phyloP scores from a whole-genome alignment of 2,329 filamentous ascomycete genomes.

The Colletotrichum theobromicola region DNA sequence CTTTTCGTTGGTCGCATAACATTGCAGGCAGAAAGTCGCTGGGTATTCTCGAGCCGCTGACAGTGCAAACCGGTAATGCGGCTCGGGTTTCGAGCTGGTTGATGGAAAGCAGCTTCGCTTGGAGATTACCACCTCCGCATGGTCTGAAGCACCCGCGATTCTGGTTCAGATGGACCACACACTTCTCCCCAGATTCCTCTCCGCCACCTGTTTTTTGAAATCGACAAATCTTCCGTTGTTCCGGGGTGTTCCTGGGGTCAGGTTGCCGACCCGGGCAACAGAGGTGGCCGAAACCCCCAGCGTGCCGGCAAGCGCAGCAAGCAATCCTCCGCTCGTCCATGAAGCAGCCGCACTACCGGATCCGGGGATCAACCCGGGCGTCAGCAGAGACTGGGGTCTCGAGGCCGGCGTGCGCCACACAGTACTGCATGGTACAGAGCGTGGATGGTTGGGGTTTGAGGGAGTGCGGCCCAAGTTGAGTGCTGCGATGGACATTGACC shows the following conservation, averaged over 20 bases:
- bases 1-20: background rate
- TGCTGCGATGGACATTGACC: background rate
- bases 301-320: background rate
- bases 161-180: background rate
- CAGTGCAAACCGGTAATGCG: background rate
- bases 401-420: background rate
- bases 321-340: constrained; percentile 16
- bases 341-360: constrained; percentile 4
- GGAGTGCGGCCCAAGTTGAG: background rate
- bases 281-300: background rate
- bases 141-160: background rate
- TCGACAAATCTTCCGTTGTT: background rate
- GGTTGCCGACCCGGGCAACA: background rate
- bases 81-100: background rate
- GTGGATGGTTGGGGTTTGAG: background rate
- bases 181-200: background rate
- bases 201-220: background rate
- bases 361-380: background rate
- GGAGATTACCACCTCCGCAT: background rate
- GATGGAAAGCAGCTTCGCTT: background rate
- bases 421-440: background rate
- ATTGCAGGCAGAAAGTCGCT: background rate
- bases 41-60: background rate
- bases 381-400: background rate
- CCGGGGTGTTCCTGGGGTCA: background rate